Evolutionary conservation across 345 rosid genomes (phyloP), one percentile per base, ranked within the genome.

Genomic region (Populus pruinosa): DNA sequence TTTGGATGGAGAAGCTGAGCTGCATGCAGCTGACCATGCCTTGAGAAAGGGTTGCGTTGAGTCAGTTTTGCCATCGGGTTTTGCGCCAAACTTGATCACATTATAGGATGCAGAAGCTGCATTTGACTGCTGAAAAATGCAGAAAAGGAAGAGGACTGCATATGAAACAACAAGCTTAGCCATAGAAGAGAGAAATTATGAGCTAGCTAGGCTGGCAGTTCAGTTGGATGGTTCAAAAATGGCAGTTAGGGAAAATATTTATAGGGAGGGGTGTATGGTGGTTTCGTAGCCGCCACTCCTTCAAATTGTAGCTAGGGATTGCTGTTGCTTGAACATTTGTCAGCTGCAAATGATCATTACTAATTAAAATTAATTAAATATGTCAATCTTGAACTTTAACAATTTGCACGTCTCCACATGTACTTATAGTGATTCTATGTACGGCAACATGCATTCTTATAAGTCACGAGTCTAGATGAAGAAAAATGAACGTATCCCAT

Each of bases 61-160:
- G 55, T 91, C 94, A 5, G 89, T 82, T 38, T 70, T 68, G 25
- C 90, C 92, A 18, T 91, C 88, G 0, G 88, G 79, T 81, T 88
- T 88, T 11, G 93, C 97, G 1, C 94, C 97, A 13, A 81, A 87
- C 41, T 12, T 62, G n/a, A 86, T n/a, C 18, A 92, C 91, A 66
- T 91, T 89, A 76, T 74, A 83, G 67, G 77, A 83, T 75, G 86
- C 86, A 20, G 68, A 27, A 7, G 68, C 68, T 25, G 68, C 68
- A 0, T 65, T 65, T 65, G 68, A 65, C 17, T 5, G 36, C 11
- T 59, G 63, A 10, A 23, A 23, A n/a, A 3, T 9, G 63, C 9
- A 59, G 63, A 59, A 59, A 11, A 59, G 25, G 63, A 5, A 59
- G 63, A 59, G 63, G 0, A 11, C 29, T 23, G 23, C 29, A 59